Percentiles rank a stretch among this genome's conserved stretches.
These are phyloP conservation scores for Cajanus cajan DNA, from an alignment of 306 rosid genomes.

Conservation along the genomic window DNA sequence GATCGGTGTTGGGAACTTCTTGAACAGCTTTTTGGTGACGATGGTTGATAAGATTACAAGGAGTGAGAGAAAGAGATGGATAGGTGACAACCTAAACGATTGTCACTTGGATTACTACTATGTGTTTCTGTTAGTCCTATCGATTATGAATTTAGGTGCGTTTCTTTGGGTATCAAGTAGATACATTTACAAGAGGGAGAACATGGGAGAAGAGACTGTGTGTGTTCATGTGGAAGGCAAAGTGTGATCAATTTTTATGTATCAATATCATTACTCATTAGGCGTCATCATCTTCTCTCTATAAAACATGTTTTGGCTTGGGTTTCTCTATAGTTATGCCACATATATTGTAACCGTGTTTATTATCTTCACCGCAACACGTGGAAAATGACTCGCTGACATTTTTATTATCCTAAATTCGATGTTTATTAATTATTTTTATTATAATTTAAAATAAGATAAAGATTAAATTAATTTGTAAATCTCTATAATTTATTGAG, in stretches of 20 bases:
- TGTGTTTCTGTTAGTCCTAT: conserved; percentile 51
- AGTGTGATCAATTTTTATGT: conserved; percentile 12
- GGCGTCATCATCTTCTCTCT: too few relatives aligned
- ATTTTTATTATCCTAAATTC: too few relatives aligned
- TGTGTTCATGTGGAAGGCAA: conserved; percentile 37
- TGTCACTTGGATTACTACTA: conserved; percentile 83
- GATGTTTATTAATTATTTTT: too few relatives aligned
- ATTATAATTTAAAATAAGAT: too few relatives aligned
- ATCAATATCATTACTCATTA: too few relatives aligned
- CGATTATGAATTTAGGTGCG: conserved; percentile 34
- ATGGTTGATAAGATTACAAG: conserved; percentile 55
- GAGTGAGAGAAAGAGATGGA: conserved; percentile 66
- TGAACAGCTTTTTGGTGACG: conserved; percentile 72
- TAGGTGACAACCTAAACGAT: conserved; percentile 71
- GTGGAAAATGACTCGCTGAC: too few relatives aligned
- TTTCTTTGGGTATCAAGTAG: conserved; percentile 43
- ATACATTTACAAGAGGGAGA: conserved; percentile 47
- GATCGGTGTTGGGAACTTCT: conserved; percentile 72
- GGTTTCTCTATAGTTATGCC: too few relatives aligned
- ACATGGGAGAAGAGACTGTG: conserved; percentile 31
- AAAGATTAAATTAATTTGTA: too few relatives aligned
- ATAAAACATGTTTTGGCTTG: too few relatives aligned
- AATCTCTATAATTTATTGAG: too few relatives aligned
- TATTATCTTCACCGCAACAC: too few relatives aligned
- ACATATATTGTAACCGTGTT: too few relatives aligned